Conservation (phyloP, 1,139 yeast species). For the Fermentozyma sake region DNA sequence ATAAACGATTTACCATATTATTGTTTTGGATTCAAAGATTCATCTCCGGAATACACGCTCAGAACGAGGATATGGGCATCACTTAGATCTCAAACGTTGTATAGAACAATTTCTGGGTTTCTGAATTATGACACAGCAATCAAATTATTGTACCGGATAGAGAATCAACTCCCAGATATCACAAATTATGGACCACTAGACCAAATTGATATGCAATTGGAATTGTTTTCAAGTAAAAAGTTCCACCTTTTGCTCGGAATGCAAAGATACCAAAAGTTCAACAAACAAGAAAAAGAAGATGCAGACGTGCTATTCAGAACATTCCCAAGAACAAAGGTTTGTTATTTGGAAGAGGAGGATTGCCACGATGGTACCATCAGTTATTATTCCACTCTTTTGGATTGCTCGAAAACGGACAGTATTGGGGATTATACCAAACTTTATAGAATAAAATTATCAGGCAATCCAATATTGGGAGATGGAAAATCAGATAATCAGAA, state of each 20-base stretch:
- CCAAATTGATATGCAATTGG: slow-evolving; percentile 39
- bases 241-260: slow-evolving; percentile 66
- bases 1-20: slow-evolving; percentile 63
- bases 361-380: slow-evolving; percentile 22
- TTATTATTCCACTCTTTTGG: slow-evolving; percentile 61
- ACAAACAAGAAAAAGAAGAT: slow-evolving; percentile 48
- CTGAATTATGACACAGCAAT: slow-evolving; percentile 68
- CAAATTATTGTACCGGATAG: slow-evolving; percentile 59
- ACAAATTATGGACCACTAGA: slow-evolving; percentile 14
- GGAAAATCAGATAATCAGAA: slow-evolving; percentile 90
- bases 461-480: slow-evolving; percentile 86
- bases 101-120: slow-evolving; percentile 75
- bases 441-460: slow-evolving; percentile 61
- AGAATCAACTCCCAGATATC: slow-evolving; percentile 44
- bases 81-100: slow-evolving; percentile 69
- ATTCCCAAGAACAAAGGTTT: slow-evolving; percentile 58
- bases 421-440: slow-evolving; percentile 43
- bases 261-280: slow-evolving; percentile 58
- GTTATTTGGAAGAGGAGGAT: slow-evolving; percentile 51
- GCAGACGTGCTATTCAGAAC: slow-evolving; percentile 53
- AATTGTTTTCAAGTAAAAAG: slow-evolving; percentile 55
- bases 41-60: slow-evolving; percentile 55
- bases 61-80: slow-evolving; percentile 85
- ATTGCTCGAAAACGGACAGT: slow-evolving; percentile 35
- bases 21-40: slow-evolving; percentile 65